Evolutionary conservation across 768 basidiomycete species (phyloP).

Genomic region (Tulasnella sp.): DNA sequence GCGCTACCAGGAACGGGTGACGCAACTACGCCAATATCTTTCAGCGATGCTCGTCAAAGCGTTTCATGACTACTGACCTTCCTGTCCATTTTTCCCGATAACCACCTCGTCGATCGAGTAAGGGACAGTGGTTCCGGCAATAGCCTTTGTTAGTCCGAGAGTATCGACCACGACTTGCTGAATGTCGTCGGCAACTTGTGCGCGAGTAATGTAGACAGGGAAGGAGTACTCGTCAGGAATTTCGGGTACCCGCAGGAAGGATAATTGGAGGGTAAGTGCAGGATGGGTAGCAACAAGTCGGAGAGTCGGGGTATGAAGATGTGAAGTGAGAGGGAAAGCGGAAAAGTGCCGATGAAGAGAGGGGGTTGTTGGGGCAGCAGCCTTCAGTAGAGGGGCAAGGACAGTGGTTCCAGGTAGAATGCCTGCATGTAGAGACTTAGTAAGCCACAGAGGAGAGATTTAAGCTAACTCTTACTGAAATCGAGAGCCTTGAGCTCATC

Average conservation of each 20-base stretch:
- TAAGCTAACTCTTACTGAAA: conserved; percentile 54
- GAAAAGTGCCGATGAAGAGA: conserved; percentile 61
- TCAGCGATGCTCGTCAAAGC: conserved; percentile 1
- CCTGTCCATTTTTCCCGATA: conserved; percentile 51
- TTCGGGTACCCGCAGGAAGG: conserved; percentile 72
- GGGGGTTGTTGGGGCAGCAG: conserved; percentile 31
- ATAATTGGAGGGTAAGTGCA: conserved; percentile 55
- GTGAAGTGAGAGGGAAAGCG: conserved; percentile 67
- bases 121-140: conserved; percentile 69
- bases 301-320: conserved; percentile 65
- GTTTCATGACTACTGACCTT: conserved; percentile 53
- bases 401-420: background rate
- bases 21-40: conserved; percentile 22
- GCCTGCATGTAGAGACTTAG: background rate
- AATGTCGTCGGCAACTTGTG: conserved; percentile 59
- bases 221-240: conserved; percentile 73
- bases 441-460: background rate
- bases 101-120: conserved; percentile 76
- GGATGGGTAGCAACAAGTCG: conserved; percentile 75
- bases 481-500: conserved; percentile 66
- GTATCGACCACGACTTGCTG: conserved; percentile 59
- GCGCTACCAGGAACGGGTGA: conserved; percentile 32
- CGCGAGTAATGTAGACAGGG: conserved; percentile 65
- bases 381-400: conserved; percentile 14
- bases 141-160: conserved; percentile 66